Conservation (phyloP, 805 yeast genomes). For the Pichia exigua region DNA sequence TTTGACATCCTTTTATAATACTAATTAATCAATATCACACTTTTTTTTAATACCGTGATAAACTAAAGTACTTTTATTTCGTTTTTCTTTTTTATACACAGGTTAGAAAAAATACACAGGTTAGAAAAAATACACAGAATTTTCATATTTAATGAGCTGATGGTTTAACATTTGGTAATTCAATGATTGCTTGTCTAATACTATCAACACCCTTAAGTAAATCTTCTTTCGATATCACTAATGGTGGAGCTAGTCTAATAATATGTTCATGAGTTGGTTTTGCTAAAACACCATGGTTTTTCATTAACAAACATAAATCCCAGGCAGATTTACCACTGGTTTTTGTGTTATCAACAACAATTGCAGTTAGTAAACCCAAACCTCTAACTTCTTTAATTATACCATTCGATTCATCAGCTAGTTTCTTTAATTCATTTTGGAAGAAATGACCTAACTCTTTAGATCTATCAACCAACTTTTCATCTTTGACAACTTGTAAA, state of each 20-base stretch:
- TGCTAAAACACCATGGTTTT: constrained; percentile 81
- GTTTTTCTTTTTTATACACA: neutral
- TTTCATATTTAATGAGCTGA: constrained; percentile 29
- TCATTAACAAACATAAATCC: constrained; percentile 90
- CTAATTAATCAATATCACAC: neutral
- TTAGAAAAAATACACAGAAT: neutral
- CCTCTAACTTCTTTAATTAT: constrained; percentile 65
- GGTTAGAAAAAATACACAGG: too few relatives aligned
- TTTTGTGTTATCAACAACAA: constrained; percentile 79
- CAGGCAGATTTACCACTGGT: constrained; percentile 90
- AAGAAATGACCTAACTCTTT: constrained; percentile 61
- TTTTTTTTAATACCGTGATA: too few relatives aligned
- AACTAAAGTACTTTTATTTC: neutral
- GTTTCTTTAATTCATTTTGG: constrained; percentile 46
- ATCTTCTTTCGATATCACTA: constrained; percentile 85
- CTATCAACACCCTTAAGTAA: constrained; percentile 71
- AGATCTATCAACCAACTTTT: constrained; percentile 76
- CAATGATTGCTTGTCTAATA: constrained; percentile 52
- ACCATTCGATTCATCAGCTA: constrained; percentile 42
- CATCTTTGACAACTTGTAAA: constrained; percentile 81
- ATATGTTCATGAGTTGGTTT: constrained; percentile 93
- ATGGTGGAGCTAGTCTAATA: constrained; percentile 93
- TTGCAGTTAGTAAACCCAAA: constrained; percentile 79
- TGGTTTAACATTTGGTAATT: constrained; percentile 47
- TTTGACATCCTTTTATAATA: neutral